Evolutionary conservation across 2,329 filamentous ascomycete genomes (phyloP), one percentile per base, ranked within the genome.

Genomic region (Fusarium tricinctum): DNA sequence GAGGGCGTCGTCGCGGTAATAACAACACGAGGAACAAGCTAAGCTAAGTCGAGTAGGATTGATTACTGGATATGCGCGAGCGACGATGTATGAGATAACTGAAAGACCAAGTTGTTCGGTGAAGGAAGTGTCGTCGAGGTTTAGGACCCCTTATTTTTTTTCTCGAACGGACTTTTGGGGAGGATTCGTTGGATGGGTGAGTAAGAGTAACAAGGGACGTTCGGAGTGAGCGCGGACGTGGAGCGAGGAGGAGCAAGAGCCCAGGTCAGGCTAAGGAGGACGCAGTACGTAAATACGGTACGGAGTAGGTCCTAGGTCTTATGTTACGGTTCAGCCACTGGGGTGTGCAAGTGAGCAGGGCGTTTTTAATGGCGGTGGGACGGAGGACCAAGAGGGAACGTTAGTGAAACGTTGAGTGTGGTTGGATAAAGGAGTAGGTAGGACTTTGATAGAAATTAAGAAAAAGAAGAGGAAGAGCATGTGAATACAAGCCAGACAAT

Each of bases 401-500:
- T 38, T 26, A 50, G 46, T 30, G 28, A 48, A 19, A 38, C 44
- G 26, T 48, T 72, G 12, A 23, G 23, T 40, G 28, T 44, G 70
- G 73, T 69, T 74, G 73, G 68, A 69, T 35, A 33, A 53, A n/a
- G 26, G 28, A 30, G 28, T 13, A 30, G 28, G 28, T 30, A 39
- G 55, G 45, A 17, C 43, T 33, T 28, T 13, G 14, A 35, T 30
- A 43, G 15, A 35, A 53, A n/a, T 20, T 22, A 13, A 33, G 13
- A 55, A 23, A 53, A 55, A 38, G 13, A 50, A 40, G 33, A 58
- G 23, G 35, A 62, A 33, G 23, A 33, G 39, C 59, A 69, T 62
- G 58, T 70, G 69, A 74, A 73, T 73, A 76, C 74, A 73, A 76
- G 72, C 66, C 69, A 65, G 66, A 46, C 39, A 56, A 33, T 26